Conservation (phyloP, 2,329 filamentous ascomycete species). For the Rhynchosporium graminicola region DNA sequence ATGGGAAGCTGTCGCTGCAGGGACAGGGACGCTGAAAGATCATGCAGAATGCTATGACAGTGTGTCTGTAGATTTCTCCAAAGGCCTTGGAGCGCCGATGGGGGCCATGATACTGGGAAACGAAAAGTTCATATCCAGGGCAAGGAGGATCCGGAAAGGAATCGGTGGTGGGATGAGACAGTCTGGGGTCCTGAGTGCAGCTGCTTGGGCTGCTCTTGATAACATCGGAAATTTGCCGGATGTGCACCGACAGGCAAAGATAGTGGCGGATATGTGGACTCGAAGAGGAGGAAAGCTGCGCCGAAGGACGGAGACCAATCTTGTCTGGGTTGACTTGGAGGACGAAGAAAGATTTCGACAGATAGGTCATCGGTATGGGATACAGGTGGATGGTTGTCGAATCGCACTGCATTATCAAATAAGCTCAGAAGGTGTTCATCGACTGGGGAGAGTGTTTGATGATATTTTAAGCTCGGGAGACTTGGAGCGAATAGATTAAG, state of each 20-base stretch:
- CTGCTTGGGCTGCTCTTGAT: constrained; percentile 73
- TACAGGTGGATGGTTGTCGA: constrained; percentile 57
- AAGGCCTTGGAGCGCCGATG: constrained; percentile 78
- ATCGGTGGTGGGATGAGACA: constrained; percentile 81
- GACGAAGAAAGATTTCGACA: constrained; percentile 53
- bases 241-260: constrained; percentile 61
- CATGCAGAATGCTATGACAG: constrained; percentile 71
- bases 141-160: constrained; percentile 75
- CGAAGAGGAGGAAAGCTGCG: constrained; percentile 58
- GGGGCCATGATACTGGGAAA: constrained; percentile 69
- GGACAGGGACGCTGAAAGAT: constrained; percentile 64
- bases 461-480: background rate
- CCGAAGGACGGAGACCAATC: constrained; percentile 65
- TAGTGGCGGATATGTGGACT: constrained; percentile 44
- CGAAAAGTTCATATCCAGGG: constrained; percentile 58
- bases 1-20: constrained; percentile 77
- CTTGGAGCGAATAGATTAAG: too few species aligned
- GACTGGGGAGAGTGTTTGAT: constrained; percentile 10
- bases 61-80: constrained; percentile 76
- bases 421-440: constrained; percentile 54
- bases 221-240: constrained; percentile 66
- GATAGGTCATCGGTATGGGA: constrained; percentile 55
- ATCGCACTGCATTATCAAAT: constrained; percentile 72
- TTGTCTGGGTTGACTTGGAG: constrained; percentile 70
- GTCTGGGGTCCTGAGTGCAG: constrained; percentile 71